phyloP scores from a whole-genome alignment of 176 grass and related monocot genomes.

The Cenchrus americanus region DNA sequence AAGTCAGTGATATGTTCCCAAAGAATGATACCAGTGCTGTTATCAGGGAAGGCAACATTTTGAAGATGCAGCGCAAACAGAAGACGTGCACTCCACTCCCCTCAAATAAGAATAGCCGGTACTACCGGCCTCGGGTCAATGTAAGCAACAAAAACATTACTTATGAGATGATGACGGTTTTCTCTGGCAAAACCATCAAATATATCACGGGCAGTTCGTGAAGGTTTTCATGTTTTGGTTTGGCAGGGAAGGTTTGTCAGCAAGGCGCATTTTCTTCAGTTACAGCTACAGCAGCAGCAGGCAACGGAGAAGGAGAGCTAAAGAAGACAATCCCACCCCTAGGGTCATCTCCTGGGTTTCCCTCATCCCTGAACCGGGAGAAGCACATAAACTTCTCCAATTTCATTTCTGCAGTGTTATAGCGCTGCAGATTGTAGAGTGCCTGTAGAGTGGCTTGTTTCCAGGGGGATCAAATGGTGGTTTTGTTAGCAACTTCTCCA shows the following conservation, averaged over 20 bases:
- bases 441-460: conserved; percentile 40
- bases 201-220: neutral
- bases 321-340: conserved; percentile 6
- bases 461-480: conserved; percentile 19
- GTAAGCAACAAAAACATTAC: conserved; percentile 57
- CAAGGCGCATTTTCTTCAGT: conserved; percentile 65
- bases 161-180: neutral
- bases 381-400: conserved; percentile 31
- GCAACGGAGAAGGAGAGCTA: conserved; percentile 50
- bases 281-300: conserved; percentile 25
- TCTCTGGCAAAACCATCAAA: neutral
- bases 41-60: conserved; percentile 60
- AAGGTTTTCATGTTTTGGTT: conserved; percentile 30
- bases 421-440: conserved; percentile 46
- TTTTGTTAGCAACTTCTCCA: conserved; percentile 10
- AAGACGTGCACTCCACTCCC: conserved; percentile 72
- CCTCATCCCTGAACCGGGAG: conserved; percentile 2
- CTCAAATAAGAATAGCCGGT: conserved; percentile 70
- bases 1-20: conserved; percentile 62
- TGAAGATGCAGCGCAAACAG: conserved; percentile 73
- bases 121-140: conserved; percentile 89
- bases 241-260: conserved; percentile 83
- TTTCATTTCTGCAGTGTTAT: conserved; percentile 36
- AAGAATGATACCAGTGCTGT: conserved; percentile 49
- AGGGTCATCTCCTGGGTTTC: conserved; percentile 28